These are phyloP conservation scores for Tephrocybe sp. DNA, from an alignment of 768 basidiomycete genomes.

Conservation along the genomic window DNA sequence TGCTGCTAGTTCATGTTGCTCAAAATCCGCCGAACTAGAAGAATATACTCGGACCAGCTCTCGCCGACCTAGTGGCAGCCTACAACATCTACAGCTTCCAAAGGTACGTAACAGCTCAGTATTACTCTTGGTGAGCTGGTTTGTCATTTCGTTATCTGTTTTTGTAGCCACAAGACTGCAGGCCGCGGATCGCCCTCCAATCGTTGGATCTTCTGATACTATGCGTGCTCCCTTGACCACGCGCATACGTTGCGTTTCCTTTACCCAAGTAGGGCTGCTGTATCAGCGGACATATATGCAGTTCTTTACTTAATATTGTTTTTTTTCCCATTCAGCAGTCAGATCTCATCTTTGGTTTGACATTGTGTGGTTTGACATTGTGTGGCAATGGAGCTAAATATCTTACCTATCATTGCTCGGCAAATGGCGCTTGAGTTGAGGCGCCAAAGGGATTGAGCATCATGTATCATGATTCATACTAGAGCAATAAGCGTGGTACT, in stretches of 20 bases:
- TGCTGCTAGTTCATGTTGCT: background rate
- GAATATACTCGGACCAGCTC: too few relatives aligned
- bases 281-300: too few relatives aligned
- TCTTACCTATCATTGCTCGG: too few relatives aligned
- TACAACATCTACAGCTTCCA: constrained; percentile 6
- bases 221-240: constrained; percentile 9
- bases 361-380: too few relatives aligned
- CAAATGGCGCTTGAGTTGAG: background rate
- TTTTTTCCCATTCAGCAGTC: too few relatives aligned
- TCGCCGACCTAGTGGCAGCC: constrained; percentile 8
- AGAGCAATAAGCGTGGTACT: background rate
- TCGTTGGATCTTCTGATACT: constrained; percentile 8
- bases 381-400: too few relatives aligned
- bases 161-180: background rate
- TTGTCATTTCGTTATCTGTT: constrained; percentile 7
- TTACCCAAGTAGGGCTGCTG: too few relatives aligned
- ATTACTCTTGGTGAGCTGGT: constrained; percentile 18
- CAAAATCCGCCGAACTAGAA: too few relatives aligned
- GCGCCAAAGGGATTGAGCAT: background rate
- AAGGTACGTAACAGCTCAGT: constrained; percentile 17
- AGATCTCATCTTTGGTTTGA: too few relatives aligned
- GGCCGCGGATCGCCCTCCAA: constrained; percentile 22
- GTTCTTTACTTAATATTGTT: background rate
- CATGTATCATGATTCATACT: background rate
- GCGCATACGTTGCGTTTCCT: constrained; percentile 13